A percentile compares a stretch with the other conserved stretches of the same genome.
These are phyloP conservation scores for Fusarium sp. DNA, from an alignment of 2,329 filamentous ascomycete species.

Conservation along the genomic window DNA sequence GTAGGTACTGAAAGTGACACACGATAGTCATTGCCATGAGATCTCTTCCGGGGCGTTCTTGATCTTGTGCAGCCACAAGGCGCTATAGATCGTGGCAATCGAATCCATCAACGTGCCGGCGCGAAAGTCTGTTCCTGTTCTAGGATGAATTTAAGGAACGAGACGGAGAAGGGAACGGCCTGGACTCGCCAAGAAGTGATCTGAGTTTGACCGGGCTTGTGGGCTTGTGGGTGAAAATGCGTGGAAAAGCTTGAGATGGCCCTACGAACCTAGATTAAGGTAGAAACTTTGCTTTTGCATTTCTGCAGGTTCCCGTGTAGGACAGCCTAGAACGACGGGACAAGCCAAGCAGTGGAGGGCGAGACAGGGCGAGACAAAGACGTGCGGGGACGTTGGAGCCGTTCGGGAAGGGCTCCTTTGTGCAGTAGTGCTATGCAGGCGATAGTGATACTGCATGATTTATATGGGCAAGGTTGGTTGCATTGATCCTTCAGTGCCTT, in stretches of 20 bases:
- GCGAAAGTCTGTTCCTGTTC: constrained; percentile 25
- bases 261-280: neutral
- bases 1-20: neutral
- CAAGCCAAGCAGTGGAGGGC: neutral
- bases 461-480: constrained; percentile 15
- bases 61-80: neutral
- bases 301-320: constrained; percentile 33
- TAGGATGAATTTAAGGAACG: constrained; percentile 2
- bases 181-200: constrained; percentile 18
- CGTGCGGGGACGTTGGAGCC: constrained; percentile 16
- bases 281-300: constrained; percentile 8
- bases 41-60: neutral
- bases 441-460: constrained; percentile 29
- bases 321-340: neutral
- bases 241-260: constrained; percentile 17
- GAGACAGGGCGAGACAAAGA: neutral
- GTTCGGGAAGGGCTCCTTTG: neutral
- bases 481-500: constrained; percentile 1
- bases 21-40: neutral
- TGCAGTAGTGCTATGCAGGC: constrained; percentile 24
- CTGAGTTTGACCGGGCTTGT: constrained; percentile 14
- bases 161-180: constrained; percentile 18
- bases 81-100: constrained; percentile 24
- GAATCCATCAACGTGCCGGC: constrained; percentile 20
- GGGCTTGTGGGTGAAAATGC: constrained; percentile 23